Evolutionary conservation across 2,329 filamentous ascomycete species (phyloP).

Genomic region (Tothia fuscella): DNA sequence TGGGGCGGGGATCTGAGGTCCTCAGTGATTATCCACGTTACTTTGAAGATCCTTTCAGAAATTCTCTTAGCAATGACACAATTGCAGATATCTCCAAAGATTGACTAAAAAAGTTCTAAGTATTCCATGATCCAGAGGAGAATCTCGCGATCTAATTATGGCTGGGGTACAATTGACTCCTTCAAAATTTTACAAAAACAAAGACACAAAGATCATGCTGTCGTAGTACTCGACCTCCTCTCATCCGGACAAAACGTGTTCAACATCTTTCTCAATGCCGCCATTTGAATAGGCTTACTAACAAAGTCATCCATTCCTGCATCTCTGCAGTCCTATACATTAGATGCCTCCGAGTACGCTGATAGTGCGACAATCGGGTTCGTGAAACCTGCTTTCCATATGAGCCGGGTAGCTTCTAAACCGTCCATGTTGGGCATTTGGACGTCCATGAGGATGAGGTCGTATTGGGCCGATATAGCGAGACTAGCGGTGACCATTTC

Average conservation of each 20-base stretch:
- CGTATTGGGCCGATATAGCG: conserved; percentile 56
- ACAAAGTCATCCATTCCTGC: conserved; percentile 89
- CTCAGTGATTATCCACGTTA: too few relatives aligned
- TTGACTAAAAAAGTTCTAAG: too few relatives aligned
- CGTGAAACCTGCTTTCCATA: conserved; percentile 74
- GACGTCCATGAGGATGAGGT: conserved; percentile 6
- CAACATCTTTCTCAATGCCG: conserved; percentile 72
- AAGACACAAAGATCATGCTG: too few relatives aligned
- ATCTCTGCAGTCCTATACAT: conserved; percentile 62
- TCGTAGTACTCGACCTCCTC: too few relatives aligned
- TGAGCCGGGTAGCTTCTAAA: conserved; percentile 35
- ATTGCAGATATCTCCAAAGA: too few relatives aligned
- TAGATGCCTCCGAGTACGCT: conserved; percentile 81
- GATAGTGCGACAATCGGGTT: conserved; percentile 84
- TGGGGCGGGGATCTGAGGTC: too few relatives aligned
- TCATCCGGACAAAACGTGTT: conserved; percentile 56
- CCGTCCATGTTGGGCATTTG: conserved; percentile 10
- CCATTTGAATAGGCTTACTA: conserved; percentile 60
- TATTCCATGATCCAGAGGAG: too few relatives aligned
- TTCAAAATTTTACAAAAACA: too few relatives aligned
- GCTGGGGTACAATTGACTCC: too few relatives aligned
- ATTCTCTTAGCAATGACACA: too few relatives aligned
- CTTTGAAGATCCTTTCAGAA: too few relatives aligned
- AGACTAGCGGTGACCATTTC: conserved; percentile 75
- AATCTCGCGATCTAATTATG: too few relatives aligned